Base-by-base conservation (phyloP, 257 asterid species). In the Craterostigma plantagineum region DNA sequence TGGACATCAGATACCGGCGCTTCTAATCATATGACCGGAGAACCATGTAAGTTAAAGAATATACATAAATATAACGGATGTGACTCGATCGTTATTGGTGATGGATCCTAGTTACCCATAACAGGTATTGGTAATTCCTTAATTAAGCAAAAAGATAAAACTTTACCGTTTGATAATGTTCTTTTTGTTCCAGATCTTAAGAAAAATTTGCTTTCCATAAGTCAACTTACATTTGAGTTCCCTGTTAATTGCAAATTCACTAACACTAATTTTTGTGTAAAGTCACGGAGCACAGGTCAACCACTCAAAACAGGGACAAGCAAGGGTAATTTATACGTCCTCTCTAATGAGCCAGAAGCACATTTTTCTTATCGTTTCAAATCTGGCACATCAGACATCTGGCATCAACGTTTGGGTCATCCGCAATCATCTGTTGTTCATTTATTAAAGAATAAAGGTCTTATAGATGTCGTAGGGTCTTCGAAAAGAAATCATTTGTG, bases 381-480 rank as follows among this genome's bases (percentile, higher is more conserved):
- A 11, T 40, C 38, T 11, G 41, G 18, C 4, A 6, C 10, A 1
- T 11, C 39, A 16, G 34, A 33, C 7, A 11, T 52, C 11, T 52
- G 57, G 43, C 49, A 52, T 18, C 57, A 52, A 34, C 57, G 57
- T 33, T 11, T 51, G 7, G 49, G 57, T 5, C 57, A 52, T 33
- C 57, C 49, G 9, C 57, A 52, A 42, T 17, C 18, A n/a, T 42
- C 43, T 11, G 10, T 18, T 42, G 16, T 52, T 1, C 16, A 13
- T 10, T n/a, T 34, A 3, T 18, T 52, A 10, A 42, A 30, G 16
- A 52, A 43, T 52, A 35, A 48, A 48, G 53, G 53, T 4, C 46
- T 52, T 33, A 52, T 52, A 18, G n/a, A 16, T 41, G 57, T 52
- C 11, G 37, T 14, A 15, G 43, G 53, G 16, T 8, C 34, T n/a